Evolutionary conservation across 805 yeast species (phyloP).

Genomic region (Spathaspora girioi): DNA sequence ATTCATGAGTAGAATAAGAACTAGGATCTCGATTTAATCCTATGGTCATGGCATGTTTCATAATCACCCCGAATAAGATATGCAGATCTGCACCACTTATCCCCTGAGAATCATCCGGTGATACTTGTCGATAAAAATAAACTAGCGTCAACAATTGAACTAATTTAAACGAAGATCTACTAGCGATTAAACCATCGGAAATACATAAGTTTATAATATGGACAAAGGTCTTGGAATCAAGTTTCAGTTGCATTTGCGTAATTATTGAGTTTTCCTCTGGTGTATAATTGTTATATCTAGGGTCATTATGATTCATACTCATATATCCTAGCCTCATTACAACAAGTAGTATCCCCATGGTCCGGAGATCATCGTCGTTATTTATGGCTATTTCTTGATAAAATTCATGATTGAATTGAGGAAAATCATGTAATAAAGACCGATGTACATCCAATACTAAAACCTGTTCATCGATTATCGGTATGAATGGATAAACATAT

Average conservation of each 20-base stretch:
- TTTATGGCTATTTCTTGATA: slow-evolving; percentile 20
- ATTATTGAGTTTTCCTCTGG: slow-evolving; percentile 25
- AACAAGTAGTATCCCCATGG: slow-evolving; percentile 27
- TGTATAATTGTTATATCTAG: slow-evolving; percentile 20
- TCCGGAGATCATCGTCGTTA: slow-evolving; percentile 27
- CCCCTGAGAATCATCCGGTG: slow-evolving; percentile 42
- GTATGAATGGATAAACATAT: slow-evolving; percentile 38
- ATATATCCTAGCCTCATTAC: slow-evolving; percentile 33
- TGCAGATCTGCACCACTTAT: slow-evolving; percentile 38
- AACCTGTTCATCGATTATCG: slow-evolving; percentile 29
- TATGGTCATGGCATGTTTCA: slow-evolving; percentile 36
- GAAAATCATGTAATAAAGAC: slow-evolving; percentile 21
- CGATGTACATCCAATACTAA: slow-evolving; percentile 21
- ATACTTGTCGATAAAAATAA: slow-evolving; percentile 31
- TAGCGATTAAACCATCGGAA: slow-evolving; percentile 24
- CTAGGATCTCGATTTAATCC: slow-evolving; percentile 41
- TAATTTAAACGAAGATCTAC: slow-evolving; percentile 30
- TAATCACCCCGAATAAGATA: slow-evolving; percentile 31
- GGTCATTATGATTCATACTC: slow-evolving; percentile 35
- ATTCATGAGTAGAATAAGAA: slow-evolving; percentile 23
- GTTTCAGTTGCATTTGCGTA: slow-evolving; percentile 23
- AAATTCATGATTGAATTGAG: slow-evolving; percentile 13
- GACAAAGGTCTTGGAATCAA: slow-evolving; percentile 25
- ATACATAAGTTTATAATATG: slow-evolving; percentile 31
- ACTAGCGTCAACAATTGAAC: slow-evolving; percentile 33